Conservation (phyloP, 2,329 filamentous ascomycete genomes). For the Fusarium sp. region DNA sequence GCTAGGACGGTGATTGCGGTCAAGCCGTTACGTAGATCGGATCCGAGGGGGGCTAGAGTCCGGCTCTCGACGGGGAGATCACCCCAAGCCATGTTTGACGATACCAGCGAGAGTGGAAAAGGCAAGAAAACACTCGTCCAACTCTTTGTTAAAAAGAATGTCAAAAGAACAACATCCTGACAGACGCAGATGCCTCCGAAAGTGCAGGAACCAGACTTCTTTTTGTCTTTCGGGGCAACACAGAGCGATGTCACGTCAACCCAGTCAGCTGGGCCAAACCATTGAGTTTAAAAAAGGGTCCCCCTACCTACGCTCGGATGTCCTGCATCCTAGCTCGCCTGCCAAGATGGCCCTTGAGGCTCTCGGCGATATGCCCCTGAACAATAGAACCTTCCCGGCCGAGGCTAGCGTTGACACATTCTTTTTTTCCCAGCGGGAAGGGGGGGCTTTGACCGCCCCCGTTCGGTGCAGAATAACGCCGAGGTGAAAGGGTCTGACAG, state of each 20-base stretch:
- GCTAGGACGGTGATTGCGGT: constrained; percentile 48
- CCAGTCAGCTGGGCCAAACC: not conserved
- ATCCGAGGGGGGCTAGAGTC: constrained; percentile 41
- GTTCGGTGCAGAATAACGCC: not conserved
- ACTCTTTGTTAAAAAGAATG: too few species aligned
- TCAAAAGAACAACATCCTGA: not conserved
- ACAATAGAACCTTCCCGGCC: constrained; percentile 2
- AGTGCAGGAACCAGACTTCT: not conserved
- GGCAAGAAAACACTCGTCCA: not conserved
- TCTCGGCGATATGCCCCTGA: constrained; percentile 5
- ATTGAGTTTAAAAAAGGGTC: constrained; percentile 3
- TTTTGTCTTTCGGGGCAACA: not conserved
- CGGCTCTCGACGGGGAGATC: constrained; percentile 36
- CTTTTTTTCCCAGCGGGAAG: not conserved
- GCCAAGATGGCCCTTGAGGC: not conserved
- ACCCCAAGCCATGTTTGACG: constrained; percentile 42
- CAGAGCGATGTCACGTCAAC: not conserved
- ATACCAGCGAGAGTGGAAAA: not conserved
- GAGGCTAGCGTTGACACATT: constrained; percentile 9
- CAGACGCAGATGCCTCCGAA: not conserved
- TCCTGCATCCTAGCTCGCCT: not conserved
- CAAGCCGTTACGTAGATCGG: constrained; percentile 44
- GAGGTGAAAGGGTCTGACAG: not conserved
- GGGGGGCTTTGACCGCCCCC: not conserved
- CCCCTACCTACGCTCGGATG: not conserved